A percentile compares a stretch with the other conserved stretches of the same genome.
phyloP scores from a whole-genome alignment of 768 basidiomycete species.

The Tylopilus felleus region DNA sequence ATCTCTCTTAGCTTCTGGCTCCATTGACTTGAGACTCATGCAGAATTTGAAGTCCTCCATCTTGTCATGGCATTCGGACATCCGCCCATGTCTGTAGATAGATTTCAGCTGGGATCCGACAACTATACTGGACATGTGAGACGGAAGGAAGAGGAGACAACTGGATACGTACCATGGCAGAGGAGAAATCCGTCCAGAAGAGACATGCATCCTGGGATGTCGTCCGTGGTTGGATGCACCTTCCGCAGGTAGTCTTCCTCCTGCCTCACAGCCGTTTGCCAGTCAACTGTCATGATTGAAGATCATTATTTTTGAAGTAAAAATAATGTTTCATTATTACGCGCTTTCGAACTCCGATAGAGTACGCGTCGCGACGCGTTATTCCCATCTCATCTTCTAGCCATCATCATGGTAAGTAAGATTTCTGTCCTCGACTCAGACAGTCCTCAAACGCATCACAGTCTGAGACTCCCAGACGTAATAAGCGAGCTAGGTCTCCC shows the following conservation, averaged over 20 bases:
- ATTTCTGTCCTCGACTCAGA: background rate
- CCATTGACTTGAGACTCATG: constrained; percentile 73
- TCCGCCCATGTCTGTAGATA: constrained; percentile 81
- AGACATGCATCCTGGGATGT: constrained; percentile 79
- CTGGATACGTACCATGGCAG: constrained; percentile 54
- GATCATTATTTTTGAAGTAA: constrained; percentile 1
- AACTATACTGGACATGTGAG: constrained; percentile 42
- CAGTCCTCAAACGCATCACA: constrained; percentile 8
- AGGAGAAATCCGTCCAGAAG: constrained; percentile 69
- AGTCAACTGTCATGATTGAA: constrained; percentile 38
- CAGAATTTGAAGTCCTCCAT: constrained; percentile 96
- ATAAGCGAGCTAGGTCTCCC: constrained; percentile 61
- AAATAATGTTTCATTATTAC: constrained; percentile 13
- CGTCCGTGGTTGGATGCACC: constrained; percentile 71
- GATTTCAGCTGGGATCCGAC: constrained; percentile 78
- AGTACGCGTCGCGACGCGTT: constrained; percentile 47
- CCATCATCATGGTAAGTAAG: constrained; percentile 39
- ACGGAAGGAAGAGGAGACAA: background rate
- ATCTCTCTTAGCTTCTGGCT: constrained; percentile 72
- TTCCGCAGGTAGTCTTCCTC: constrained; percentile 63
- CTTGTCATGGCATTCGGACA: constrained; percentile 68
- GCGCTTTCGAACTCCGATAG: constrained; percentile 45
- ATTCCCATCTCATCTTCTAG: constrained; percentile 16
- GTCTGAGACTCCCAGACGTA: constrained; percentile 48
- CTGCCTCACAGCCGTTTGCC: constrained; percentile 57